Evolutionary conservation across 371 early-diverging fungal genomes (phyloP), one percentile per base, ranked within the genome.

Genomic region (Dichotomocladium elegans): DNA sequence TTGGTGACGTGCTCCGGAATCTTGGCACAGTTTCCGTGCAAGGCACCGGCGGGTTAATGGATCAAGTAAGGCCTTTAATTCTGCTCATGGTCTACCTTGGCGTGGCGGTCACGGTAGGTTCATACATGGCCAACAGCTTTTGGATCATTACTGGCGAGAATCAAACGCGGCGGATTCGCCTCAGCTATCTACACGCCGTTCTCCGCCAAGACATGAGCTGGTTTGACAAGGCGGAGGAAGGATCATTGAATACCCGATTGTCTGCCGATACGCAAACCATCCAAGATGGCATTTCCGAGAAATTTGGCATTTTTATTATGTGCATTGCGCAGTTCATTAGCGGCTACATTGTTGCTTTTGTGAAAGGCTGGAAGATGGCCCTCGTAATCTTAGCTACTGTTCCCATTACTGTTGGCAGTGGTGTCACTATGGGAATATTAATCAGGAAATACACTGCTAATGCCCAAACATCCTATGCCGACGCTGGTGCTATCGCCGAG

Each of bases 181-280:
- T 80, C 53, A 49, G 45, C 11, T 90, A 86, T 45, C 81, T 92
- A 33, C 76, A 71, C 28, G 69, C 91, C 0, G 74, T 92, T 31
- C 72, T 97, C 24, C 81, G 89, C 11, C 94, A 95, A 62, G 90
- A 96, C 37, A 81, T 92, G 47, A 83, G 82, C 15, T 97, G 89
- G 86, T 94, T 92, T 63, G 98, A 97, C 57, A 48, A 48, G 14
- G 65, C 78, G 30, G 74, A 74, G 64, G 53, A 63, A 44, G 86
- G 86, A 22, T 85, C 85, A 40, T 64, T 83, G 47, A 86, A 83
- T 6, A 82, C 85, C 21, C 80, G 87, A 40, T 79, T 90, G 21
- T 79, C 85, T 8, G 70, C 81, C 61, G 83, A 92, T 74, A 79
- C 84, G 33, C 69, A 91, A 35, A 48, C 86, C 46, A 74, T 90